Evolutionary conservation across 2,329 filamentous ascomycete species (phyloP).

Genomic region (Didymella lethalis): DNA sequence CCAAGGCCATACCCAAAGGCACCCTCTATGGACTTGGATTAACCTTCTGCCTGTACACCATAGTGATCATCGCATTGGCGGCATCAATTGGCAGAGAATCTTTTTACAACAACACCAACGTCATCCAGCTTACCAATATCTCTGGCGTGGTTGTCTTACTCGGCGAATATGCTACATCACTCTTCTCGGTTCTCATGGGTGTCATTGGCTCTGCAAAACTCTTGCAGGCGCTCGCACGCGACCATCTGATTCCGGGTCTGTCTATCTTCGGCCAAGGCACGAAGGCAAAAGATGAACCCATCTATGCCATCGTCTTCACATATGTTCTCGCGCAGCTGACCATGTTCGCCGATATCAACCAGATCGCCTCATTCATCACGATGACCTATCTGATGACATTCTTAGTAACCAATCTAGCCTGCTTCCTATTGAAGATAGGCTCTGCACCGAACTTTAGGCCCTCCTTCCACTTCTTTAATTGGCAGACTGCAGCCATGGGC

Average conservation of each 20-base stretch:
- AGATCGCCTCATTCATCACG: slow-evolving; percentile 87
- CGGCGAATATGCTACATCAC: slow-evolving; percentile 81
- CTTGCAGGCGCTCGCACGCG: slow-evolving; percentile 81
- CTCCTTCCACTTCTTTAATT: slow-evolving; percentile 88
- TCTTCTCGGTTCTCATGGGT: slow-evolving; percentile 88
- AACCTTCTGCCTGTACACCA: slow-evolving; percentile 77
- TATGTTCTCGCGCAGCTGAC: slow-evolving; percentile 79
- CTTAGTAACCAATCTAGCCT: slow-evolving; percentile 85
- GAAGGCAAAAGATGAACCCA: slow-evolving; percentile 74
- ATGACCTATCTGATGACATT: slow-evolving; percentile 96
- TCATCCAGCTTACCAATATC: slow-evolving; percentile 83
- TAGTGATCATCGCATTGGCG: slow-evolving; percentile 81
- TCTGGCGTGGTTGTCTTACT: slow-evolving; percentile 76
- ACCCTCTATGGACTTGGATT: slow-evolving; percentile 78
- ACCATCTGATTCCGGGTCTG: slow-evolving; percentile 79
- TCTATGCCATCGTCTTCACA: slow-evolving; percentile 77
- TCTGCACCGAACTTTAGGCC: slow-evolving; percentile 90
- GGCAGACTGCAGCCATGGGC: slow-evolving; percentile 79
- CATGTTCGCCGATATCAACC: slow-evolving; percentile 83
- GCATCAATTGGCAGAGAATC: slow-evolving; percentile 77
- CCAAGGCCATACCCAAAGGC: slow-evolving; percentile 84
- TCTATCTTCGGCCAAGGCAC: slow-evolving; percentile 77
- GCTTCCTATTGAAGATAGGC: slow-evolving; percentile 84
- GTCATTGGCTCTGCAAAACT: slow-evolving; percentile 86
- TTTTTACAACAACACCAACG: slow-evolving; percentile 76